These are phyloP conservation scores for Penicillium sp. DNA, from an alignment of 2,329 filamentous ascomycete species.

Conservation along the genomic window DNA sequence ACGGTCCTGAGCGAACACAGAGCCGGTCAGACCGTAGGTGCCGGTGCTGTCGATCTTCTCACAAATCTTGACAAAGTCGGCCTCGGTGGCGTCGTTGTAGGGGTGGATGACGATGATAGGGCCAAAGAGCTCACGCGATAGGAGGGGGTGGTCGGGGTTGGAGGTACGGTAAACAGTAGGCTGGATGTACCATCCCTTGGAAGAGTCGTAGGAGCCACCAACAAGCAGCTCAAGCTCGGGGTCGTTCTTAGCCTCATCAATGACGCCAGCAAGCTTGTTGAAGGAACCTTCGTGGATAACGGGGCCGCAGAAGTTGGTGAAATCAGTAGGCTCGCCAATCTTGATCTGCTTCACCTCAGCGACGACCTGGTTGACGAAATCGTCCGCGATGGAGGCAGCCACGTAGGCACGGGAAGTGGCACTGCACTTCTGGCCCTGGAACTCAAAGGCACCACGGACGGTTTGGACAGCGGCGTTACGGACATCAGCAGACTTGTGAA, in stretches of 20 bases:
- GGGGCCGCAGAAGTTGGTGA: slow-evolving; percentile 80
- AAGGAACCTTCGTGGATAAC: slow-evolving; percentile 83
- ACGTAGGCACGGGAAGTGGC: slow-evolving; percentile 81
- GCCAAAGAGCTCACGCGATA: slow-evolving; percentile 80
- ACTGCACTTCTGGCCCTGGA: slow-evolving; percentile 89
- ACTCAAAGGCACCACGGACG: slow-evolving; percentile 85
- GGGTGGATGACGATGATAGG: slow-evolving; percentile 74
- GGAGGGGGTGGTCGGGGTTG: slow-evolving; percentile 71
- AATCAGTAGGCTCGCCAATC: slow-evolving; percentile 69
- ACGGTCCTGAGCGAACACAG: slow-evolving; percentile 45
- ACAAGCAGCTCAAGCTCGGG: slow-evolving; percentile 69
- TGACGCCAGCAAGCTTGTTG: slow-evolving; percentile 74
- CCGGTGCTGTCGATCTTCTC: slow-evolving; percentile 48
- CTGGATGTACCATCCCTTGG: slow-evolving; percentile 79
- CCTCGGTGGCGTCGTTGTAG: slow-evolving; percentile 67
- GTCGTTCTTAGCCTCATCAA: slow-evolving; percentile 78
- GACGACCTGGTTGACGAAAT: slow-evolving; percentile 68
- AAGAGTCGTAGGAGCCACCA: slow-evolving; percentile 76
- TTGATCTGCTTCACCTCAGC: slow-evolving; percentile 70
- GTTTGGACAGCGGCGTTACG: slow-evolving; percentile 79
- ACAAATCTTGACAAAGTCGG: slow-evolving; percentile 62
- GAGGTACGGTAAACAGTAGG: slow-evolving; percentile 79
- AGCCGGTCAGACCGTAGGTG: slow-evolving; percentile 46
- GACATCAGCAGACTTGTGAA: slow-evolving; percentile 76
- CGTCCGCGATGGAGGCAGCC: slow-evolving; percentile 70